Conservation (phyloP, 2,329 filamentous ascomycete species). For the Penicillium sp. region DNA sequence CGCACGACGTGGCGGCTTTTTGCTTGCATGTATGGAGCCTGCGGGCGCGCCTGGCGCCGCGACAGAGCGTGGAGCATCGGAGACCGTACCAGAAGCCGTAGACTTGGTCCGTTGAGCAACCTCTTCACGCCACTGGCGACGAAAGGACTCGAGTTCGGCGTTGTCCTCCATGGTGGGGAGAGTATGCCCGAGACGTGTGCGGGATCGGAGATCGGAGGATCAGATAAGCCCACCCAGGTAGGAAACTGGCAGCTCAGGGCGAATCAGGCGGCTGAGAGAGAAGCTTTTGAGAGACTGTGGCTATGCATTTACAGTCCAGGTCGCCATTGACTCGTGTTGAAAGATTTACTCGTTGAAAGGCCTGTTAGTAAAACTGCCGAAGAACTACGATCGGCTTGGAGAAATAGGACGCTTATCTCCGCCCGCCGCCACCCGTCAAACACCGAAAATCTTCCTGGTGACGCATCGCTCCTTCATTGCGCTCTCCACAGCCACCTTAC, state of each 20-base stretch:
- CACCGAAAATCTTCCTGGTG: constrained; percentile 22
- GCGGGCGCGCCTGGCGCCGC: constrained; percentile 9
- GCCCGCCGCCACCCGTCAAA: constrained; percentile 21
- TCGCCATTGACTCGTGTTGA: constrained; percentile 6
- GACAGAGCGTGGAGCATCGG: constrained; percentile 9
- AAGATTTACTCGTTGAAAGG: background rate
- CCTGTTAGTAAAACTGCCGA: background rate
- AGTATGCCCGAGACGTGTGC: constrained; percentile 8
- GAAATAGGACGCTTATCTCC: constrained; percentile 19
- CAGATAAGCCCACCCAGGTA: constrained; percentile 20
- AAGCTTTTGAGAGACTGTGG: background rate
- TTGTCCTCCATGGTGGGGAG: constrained; percentile 40
- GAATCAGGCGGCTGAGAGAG: background rate
- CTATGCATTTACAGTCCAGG: constrained; percentile 2
- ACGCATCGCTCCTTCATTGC: constrained; percentile 9
- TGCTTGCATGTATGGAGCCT: constrained; percentile 23
- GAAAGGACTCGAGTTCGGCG: constrained; percentile 78
- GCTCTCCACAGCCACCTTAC: background rate
- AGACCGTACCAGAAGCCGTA: background rate
- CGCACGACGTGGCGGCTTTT: constrained; percentile 33
- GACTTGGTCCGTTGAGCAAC: constrained; percentile 50
- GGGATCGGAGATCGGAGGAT: constrained; percentile 21
- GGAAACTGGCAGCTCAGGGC: too few species aligned
- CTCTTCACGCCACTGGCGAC: constrained; percentile 79
- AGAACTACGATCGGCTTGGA: constrained; percentile 1